These are phyloP conservation scores for Pinus tabuliformis DNA, from an alignment of 75 land plant genomes.

Conservation along the genomic window DNA sequence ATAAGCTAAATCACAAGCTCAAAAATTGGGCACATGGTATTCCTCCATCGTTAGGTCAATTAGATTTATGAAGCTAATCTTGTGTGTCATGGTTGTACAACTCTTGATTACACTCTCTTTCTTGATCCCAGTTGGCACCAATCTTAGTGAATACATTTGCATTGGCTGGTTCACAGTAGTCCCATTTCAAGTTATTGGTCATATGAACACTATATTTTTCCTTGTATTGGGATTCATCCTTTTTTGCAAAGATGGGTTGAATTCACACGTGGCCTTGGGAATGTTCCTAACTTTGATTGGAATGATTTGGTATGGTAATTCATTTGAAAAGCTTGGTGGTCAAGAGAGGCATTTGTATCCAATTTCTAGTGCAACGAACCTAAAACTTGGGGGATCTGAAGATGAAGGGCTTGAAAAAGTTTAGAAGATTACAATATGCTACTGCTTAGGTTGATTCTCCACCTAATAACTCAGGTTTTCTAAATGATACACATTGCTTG, in stretches of 20 bases:
- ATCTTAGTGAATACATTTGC: slow-evolving; percentile 86
- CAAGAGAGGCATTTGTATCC: slow-evolving; percentile 46
- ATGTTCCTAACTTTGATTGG: slow-evolving; percentile 77
- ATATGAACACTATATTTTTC: slow-evolving; percentile 85
- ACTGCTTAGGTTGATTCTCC: not conserved
- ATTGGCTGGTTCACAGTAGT: slow-evolving; percentile 89
- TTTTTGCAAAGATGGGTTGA: slow-evolving; percentile 75
- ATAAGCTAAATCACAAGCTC: not conserved
- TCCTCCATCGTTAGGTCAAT: not conserved
- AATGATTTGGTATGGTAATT: slow-evolving; percentile 84
- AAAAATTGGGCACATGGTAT: not conserved
- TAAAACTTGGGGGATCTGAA: slow-evolving; percentile 26
- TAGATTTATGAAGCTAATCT: not conserved
- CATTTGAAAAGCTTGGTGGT: slow-evolving; percentile 77
- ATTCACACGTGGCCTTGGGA: slow-evolving; percentile 61
- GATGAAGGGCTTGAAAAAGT: slow-evolving; percentile 22
- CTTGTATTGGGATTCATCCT: slow-evolving; percentile 62
- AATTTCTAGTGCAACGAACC: slow-evolving; percentile 28
- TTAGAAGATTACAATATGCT: not conserved
- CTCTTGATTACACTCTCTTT: slow-evolving; percentile 74
- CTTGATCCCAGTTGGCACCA: slow-evolving; percentile 73
- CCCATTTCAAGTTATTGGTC: slow-evolving; percentile 82
- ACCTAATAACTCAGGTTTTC: not conserved
- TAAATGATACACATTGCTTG: not conserved
- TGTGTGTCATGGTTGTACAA: slow-evolving; percentile 35